Percentiles rank a stretch among this genome's conserved stretches.
Conservation (phyloP, 208 protist genomes). For the Trypanosomatidae sp. region DNA sequence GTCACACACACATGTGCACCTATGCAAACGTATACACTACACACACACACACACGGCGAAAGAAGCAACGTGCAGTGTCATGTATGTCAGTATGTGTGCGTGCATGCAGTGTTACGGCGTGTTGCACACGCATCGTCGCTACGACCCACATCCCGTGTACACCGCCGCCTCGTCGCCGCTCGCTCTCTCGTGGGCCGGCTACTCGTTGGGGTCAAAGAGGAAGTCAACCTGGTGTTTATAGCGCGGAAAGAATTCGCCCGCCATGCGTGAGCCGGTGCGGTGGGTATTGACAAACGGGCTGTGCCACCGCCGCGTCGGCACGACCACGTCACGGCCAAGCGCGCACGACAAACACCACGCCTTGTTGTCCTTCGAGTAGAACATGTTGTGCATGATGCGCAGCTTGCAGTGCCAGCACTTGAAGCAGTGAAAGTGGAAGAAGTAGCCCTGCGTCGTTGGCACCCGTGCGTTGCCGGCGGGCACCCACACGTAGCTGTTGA, state of each 20-base stretch:
- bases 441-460: conserved; percentile 77
- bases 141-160: too few relatives aligned
- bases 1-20: too few relatives aligned
- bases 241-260: conserved; percentile 76
- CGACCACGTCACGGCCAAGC: conserved; percentile 65
- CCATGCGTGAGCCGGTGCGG: conserved; percentile 70
- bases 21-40: not conserved
- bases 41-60: not conserved
- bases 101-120: not conserved
- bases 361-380: conserved; percentile 76
- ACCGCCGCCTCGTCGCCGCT: too few relatives aligned
- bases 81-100: not conserved
- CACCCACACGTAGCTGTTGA: conserved; percentile 85
- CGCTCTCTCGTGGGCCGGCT: conserved; percentile 1
- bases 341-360: conserved; percentile 80
- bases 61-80: not conserved
- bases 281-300: conserved; percentile 84
- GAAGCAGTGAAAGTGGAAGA: conserved; percentile 86
- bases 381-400: conserved; percentile 82
- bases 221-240: conserved; percentile 82
- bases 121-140: too few relatives aligned
- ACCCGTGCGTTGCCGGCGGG: conserved; percentile 73
- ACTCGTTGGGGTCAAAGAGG: conserved; percentile 72
- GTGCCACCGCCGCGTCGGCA: conserved; percentile 81
- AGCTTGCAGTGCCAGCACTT: conserved; percentile 83